Base-by-base conservation (phyloP, 768 basidiomycete genomes). In the Tricholoma furcatifolium region DNA sequence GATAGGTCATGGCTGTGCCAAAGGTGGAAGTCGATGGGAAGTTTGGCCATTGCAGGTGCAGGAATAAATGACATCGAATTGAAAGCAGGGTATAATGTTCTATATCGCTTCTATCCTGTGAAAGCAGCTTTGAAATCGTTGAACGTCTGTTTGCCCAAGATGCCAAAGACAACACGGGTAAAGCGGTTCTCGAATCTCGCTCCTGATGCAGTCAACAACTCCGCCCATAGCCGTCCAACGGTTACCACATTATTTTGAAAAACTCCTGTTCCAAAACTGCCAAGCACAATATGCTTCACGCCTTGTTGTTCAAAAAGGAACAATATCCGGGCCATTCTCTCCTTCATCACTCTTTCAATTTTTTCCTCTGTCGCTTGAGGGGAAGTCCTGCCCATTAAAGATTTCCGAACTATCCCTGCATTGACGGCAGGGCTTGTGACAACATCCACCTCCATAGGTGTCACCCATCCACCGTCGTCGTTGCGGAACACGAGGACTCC, bases 211-310 rank as follows among this genome's bases (percentile, higher is more conserved):
- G 67, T 68, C 40, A 91, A 67, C 24, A 88, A 67, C 48, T 88
- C 82, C 41, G 75, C 79, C 84, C 88, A 91, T 40, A 85, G 75
- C 31, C 65, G 68, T 5, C 85, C 87, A 14, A 91, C 76, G 46
- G 75, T 69, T 38, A 67, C 62, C 20, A 88, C 78, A 31, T 76
- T 70, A 66, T 91, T 91, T 50, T 73, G 74, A 68, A 90, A 91
- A 2, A 86, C 88, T 2, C 89, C 88, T 1, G 89, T 90, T 11
- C 88, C 88, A 65, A 87, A 91, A 59, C 83, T 83, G 30, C 89
- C 88, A 24, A 91, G 69, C 0, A 91, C 82, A 43, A 91, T 56
- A 59, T 82, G 75, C 62, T 70, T 74, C 15, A 77, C 78, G 15
- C 83, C 82, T 60, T 81, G 74, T 48, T 73, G 71, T 67, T 89